phyloP scores from a whole-genome alignment of 345 rosid species.

The Acer campestre region DNA sequence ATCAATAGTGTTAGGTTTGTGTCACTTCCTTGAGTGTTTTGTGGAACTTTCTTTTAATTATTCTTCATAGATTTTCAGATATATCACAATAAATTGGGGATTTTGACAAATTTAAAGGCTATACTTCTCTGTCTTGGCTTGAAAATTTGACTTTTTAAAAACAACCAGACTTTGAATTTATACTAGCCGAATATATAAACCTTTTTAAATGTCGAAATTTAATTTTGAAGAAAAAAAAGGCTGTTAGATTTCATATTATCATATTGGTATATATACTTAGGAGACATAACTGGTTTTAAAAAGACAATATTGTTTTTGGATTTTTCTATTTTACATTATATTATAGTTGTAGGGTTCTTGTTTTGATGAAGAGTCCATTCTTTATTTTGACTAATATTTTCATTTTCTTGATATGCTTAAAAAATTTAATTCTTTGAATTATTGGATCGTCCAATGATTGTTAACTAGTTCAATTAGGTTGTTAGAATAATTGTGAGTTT shows the following conservation, averaged over 20 bases:
- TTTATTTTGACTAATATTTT: no score
- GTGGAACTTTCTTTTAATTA: neutral
- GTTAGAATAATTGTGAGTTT: neutral
- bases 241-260: neutral
- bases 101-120: neutral
- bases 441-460: no score
- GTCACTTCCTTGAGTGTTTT: constrained; percentile 19
- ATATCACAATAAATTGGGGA: neutral
- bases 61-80: neutral
- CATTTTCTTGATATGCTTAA: no score
- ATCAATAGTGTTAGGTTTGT: constrained; percentile 25
- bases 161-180: neutral
- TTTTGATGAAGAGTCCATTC: no score
- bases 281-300: neutral
- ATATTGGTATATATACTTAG: neutral
- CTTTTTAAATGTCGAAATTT: neutral
- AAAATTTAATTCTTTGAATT: no score
- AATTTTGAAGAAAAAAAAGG: no score
- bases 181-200: neutral
- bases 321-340: neutral
- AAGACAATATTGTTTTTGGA: neutral
- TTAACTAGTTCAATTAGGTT: no score
- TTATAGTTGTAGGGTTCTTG: neutral
- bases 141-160: neutral
- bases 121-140: constrained; percentile 2